A percentile compares a stretch with the other conserved stretches of the same genome.
phyloP scores from a whole-genome alignment of 179 eudicot species.

The Nepenthes alata region DNA sequence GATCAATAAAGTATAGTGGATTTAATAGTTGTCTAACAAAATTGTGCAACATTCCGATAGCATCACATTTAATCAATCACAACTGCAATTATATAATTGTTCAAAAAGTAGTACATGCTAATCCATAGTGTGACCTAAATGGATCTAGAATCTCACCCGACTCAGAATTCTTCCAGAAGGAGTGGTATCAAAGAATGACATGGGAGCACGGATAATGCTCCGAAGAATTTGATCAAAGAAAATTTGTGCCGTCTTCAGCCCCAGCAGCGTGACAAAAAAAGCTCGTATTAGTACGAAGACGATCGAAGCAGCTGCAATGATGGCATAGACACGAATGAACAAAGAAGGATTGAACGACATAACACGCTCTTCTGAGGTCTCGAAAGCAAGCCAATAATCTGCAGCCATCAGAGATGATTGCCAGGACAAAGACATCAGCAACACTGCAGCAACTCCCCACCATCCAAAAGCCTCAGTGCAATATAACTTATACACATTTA shows the following conservation, averaged over 20 bases:
- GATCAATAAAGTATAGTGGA: no score
- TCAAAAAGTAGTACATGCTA: no score
- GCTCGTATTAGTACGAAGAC: constrained; percentile 39
- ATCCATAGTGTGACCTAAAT: no score
- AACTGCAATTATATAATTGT: no score
- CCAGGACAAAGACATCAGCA: constrained; percentile 52
- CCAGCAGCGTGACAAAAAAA: constrained; percentile 40
- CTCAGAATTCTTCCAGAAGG: constrained; percentile 97
- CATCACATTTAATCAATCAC: no score
- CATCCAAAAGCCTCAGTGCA: constrained; percentile 91
- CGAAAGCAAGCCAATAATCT: constrained; percentile 94
- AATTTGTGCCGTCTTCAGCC: constrained; percentile 66
- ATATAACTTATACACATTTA: constrained; percentile 58
- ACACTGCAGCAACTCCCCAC: constrained; percentile 54
- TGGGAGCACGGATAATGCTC: constrained; percentile 86
- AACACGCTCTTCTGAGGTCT: constrained; percentile 54
- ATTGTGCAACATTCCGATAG: no score
- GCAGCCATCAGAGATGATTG: constrained; percentile 64
- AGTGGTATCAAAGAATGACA: constrained; percentile 94
- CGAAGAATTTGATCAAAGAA: constrained; percentile 51
- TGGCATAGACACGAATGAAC: constrained; percentile 56
- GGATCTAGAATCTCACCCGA: constrained; percentile 47
- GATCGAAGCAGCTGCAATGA: constrained; percentile 43
- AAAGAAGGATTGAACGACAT: constrained; percentile 46
- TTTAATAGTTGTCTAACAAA: no score